A percentile compares a stretch with the other conserved stretches of the same genome.
Evolutionary conservation across 2,329 filamentous ascomycete genomes (phyloP).

Genomic region (Eurotiales sp.): DNA sequence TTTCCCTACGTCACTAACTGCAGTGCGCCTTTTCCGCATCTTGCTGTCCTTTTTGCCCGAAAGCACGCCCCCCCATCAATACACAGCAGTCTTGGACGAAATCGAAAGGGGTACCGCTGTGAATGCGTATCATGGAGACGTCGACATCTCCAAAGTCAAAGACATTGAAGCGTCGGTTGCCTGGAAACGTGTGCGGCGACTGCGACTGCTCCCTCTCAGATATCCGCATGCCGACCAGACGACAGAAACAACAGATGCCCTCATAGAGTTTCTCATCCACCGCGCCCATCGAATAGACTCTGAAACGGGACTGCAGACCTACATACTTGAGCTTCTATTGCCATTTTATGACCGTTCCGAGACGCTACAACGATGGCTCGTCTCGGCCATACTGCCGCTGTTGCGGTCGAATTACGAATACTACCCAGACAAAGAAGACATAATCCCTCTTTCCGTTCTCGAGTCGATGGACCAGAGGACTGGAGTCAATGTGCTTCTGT

Average conservation of each 20-base stretch:
- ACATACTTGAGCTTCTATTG: constrained; percentile 53
- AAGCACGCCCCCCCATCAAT: constrained; percentile 49
- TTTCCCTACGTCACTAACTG: constrained; percentile 46
- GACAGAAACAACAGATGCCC: constrained; percentile 43
- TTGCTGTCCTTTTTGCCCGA: constrained; percentile 61
- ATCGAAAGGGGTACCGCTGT: constrained; percentile 36
- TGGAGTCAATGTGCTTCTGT: constrained; percentile 54
- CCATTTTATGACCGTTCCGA: constrained; percentile 55
- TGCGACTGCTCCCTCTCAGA: constrained; percentile 49
- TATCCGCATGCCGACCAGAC: constrained; percentile 43
- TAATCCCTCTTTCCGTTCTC: constrained; percentile 49
- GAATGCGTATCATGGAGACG: constrained; percentile 25
- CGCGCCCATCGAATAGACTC: constrained; percentile 58
- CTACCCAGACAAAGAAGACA: constrained; percentile 49
- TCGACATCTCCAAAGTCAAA: constrained; percentile 48
- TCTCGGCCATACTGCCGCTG: constrained; percentile 57
- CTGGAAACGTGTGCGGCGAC: constrained; percentile 49
- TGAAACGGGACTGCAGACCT: constrained; percentile 55
- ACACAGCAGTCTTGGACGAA: constrained; percentile 47
- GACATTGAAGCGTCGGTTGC: constrained; percentile 49
- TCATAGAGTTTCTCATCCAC: constrained; percentile 58
- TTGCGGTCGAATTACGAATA: constrained; percentile 61
- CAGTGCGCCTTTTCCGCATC: constrained; percentile 56
- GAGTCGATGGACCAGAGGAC: constrained; percentile 49
- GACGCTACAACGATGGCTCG: constrained; percentile 55